phyloP scores from a whole-genome alignment of 225 moss, liverwort and hornwort genomes.

The Pseudoscleropodium purum region DNA sequence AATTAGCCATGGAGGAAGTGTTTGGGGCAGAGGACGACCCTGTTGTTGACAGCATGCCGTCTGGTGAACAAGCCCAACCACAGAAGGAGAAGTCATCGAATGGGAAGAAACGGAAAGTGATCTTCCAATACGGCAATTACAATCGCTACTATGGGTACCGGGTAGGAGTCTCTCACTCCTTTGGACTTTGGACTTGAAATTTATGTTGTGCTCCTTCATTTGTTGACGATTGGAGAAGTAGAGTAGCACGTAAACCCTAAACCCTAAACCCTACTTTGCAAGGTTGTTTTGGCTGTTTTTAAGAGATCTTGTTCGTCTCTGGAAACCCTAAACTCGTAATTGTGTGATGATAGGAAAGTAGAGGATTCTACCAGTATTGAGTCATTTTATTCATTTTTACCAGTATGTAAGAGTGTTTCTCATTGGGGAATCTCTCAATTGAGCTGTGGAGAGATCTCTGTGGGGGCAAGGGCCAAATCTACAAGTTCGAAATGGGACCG shows the following conservation, averaged over 20 bases:
- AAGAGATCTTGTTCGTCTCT: not conserved
- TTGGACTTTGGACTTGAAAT: not conserved
- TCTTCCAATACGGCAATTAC: conserved; percentile 81
- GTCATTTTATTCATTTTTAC: not conserved
- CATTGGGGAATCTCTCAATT: not conserved
- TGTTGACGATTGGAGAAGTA: not conserved
- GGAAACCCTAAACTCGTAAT: not conserved
- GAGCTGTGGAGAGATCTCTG: not conserved
- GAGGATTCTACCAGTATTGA: not conserved
- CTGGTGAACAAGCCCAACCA: not conserved
- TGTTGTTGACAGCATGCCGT: not conserved
- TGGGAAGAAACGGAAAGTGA: conserved; percentile 22
- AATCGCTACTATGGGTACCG: conserved; percentile 85
- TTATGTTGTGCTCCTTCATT: not conserved
- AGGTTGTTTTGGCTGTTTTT: not conserved
- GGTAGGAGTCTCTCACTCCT: conserved; percentile 13
- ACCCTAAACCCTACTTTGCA: not conserved
- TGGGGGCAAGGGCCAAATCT: not conserved
- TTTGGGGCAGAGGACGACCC: not conserved
- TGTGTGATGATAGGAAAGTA: not conserved
- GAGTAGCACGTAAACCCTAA: not conserved
- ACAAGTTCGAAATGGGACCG: not conserved
- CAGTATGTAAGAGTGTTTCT: not conserved
- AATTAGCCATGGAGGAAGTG: conserved; percentile 5
- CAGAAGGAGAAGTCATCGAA: not conserved